phyloP scores from a whole-genome alignment of 805 yeast species.

The Yamadazyma phyllophila region DNA sequence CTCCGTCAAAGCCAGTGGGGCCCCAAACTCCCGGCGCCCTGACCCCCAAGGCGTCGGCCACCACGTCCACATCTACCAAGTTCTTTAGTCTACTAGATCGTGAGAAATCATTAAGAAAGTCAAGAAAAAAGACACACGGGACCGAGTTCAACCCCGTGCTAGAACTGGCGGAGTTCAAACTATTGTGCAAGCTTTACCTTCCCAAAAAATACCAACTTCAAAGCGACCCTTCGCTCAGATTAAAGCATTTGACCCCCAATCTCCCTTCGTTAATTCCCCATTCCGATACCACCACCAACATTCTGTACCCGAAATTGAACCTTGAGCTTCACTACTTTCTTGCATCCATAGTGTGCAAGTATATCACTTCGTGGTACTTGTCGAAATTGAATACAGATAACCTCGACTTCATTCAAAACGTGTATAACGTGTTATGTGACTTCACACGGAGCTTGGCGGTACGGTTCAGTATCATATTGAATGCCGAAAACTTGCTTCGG shows the following conservation, averaged over 20 bases:
- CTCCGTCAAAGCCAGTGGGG: neutral
- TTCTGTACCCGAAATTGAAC: slow-evolving; percentile 22
- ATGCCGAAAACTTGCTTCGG: slow-evolving; percentile 14
- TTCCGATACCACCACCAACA: slow-evolving; percentile 13
- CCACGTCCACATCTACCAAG: slow-evolving; percentile 15
- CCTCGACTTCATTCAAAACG: slow-evolving; percentile 24
- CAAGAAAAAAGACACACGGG: neutral
- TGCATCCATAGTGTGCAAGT: slow-evolving; percentile 26
- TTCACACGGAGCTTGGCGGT: slow-evolving; percentile 18
- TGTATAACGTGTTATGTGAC: slow-evolving; percentile 24
- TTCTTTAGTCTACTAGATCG: slow-evolving; percentile 13
- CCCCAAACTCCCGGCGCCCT: slow-evolving; percentile 2
- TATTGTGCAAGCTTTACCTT: slow-evolving; percentile 32
- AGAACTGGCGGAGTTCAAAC: slow-evolving; percentile 30
- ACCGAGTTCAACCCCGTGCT: slow-evolving; percentile 6
- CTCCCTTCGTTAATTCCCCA: slow-evolving; percentile 28
- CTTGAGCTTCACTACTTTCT: slow-evolving; percentile 38
- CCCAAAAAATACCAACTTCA: slow-evolving; percentile 24
- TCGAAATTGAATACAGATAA: slow-evolving; percentile 31
- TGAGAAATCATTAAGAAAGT: slow-evolving; percentile 5
- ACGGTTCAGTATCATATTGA: slow-evolving; percentile 7
- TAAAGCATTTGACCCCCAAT: slow-evolving; percentile 22
- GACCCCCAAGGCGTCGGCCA: slow-evolving; percentile 16
- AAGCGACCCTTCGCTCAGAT: slow-evolving; percentile 24
- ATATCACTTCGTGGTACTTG: slow-evolving; percentile 25